Conservation (phyloP, 2,329 filamentous ascomycete genomes). For the Botrytis hyacinthi region DNA sequence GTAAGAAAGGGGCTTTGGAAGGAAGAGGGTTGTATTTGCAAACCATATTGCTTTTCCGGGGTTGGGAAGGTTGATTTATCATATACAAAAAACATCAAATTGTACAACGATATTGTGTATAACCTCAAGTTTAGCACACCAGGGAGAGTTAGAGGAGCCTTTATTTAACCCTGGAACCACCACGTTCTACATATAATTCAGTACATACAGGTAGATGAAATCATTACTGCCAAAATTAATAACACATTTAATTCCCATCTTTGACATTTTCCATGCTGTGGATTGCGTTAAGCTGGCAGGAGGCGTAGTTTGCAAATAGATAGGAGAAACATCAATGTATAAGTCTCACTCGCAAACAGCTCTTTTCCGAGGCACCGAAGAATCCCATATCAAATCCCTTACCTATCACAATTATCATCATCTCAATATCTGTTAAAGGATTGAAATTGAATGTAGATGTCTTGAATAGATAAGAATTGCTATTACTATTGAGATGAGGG, state of each 20-base stretch:
- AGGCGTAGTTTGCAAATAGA: neutral
- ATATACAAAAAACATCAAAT: constrained; percentile 24
- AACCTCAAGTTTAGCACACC: neutral
- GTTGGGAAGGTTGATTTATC: neutral
- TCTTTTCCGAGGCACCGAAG: neutral
- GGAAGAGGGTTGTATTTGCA: constrained; percentile 5
- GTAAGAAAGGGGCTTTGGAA: neutral
- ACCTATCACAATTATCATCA: neutral
- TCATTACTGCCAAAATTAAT: constrained; percentile 9
- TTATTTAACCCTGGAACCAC: neutral
- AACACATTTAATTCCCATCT: neutral
- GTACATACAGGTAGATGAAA: constrained; percentile 4
- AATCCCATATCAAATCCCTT: neutral
- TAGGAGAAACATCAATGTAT: neutral
- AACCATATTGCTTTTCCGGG: constrained; percentile 11
- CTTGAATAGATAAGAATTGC: neutral
- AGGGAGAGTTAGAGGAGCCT: constrained; percentile 16
- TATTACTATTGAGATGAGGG: neutral
- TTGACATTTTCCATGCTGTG: neutral
- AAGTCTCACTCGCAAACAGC: neutral
- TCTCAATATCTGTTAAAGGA: neutral
- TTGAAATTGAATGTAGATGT: neutral
- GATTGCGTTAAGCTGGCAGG: neutral
- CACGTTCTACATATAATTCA: constrained; percentile 1
- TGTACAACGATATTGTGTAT: constrained; percentile 24